Evolutionary conservation across 805 yeast genomes (phyloP).

Genomic region (Komagataella mondaviorum): DNA sequence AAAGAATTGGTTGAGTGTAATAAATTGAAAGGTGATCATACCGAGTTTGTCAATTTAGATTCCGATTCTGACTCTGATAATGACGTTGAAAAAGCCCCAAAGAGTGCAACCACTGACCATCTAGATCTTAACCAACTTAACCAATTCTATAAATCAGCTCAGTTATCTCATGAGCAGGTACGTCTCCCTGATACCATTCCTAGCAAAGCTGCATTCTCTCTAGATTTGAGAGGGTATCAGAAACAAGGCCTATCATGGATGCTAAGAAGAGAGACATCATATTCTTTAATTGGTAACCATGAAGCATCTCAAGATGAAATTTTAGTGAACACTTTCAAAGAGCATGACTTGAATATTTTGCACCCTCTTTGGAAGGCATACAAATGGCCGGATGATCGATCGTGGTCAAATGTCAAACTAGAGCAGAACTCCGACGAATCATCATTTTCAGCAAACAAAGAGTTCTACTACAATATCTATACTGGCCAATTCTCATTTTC

Average conservation of each 20-base stretch:
- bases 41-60: slow-evolving; percentile 4
- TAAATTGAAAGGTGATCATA: slow-evolving; percentile 1
- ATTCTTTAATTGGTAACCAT: slow-evolving; percentile 23
- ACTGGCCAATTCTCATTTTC: slow-evolving; percentile 65
- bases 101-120: slow-evolving; percentile 14
- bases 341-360: slow-evolving; percentile 36
- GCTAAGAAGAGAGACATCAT: slow-evolving; percentile 64
- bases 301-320: slow-evolving; percentile 12
- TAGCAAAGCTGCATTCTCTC: slow-evolving; percentile 32
- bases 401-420: neutral
- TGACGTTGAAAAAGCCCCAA: slow-evolving; percentile 3
- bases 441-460: slow-evolving; percentile 4
- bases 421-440: neutral
- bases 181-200: slow-evolving; percentile 53
- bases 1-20: neutral
- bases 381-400: slow-evolving; percentile 49
- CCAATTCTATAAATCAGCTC: slow-evolving; percentile 61
- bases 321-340: slow-evolving; percentile 14
- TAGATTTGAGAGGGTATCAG: slow-evolving; percentile 65
- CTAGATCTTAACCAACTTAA: slow-evolving; percentile 62
- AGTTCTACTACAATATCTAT: slow-evolving; percentile 66
- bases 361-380: slow-evolving; percentile 82
- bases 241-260: slow-evolving; percentile 82
- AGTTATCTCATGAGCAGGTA: slow-evolving; percentile 25
- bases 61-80: slow-evolving; percentile 7